A percentile compares a stretch with the other conserved stretches of the same genome.
Evolutionary conservation across 2,329 filamentous ascomycete genomes (phyloP).

Genomic region (Colletotrichum sp.): DNA sequence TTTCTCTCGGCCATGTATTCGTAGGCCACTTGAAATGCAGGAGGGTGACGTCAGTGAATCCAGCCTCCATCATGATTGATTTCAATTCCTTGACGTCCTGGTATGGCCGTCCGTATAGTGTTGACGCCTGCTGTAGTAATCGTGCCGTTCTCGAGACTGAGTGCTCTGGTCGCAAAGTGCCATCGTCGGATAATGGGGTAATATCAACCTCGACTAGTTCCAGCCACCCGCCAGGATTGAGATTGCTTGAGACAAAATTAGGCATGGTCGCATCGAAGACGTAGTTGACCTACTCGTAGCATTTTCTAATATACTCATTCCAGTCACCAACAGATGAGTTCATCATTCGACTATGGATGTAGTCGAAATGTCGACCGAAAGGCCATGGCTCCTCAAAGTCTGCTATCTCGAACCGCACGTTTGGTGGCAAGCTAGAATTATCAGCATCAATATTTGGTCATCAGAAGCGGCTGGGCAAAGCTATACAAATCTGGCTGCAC

Average conservation of each 20-base stretch:
- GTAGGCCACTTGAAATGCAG: slow-evolving; percentile 53
- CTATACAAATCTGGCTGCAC: slow-evolving; percentile 30
- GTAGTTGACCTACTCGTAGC: slow-evolving; percentile 35
- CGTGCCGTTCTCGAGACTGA: slow-evolving; percentile 32
- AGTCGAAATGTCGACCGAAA: slow-evolving; percentile 53
- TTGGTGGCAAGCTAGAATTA: slow-evolving; percentile 38
- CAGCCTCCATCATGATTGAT: slow-evolving; percentile 51
- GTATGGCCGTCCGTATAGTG: slow-evolving; percentile 31
- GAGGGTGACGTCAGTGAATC: slow-evolving; percentile 58
- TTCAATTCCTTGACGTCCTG: slow-evolving; percentile 32
- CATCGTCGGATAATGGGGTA: slow-evolving; percentile 45
- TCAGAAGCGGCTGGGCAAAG: not conserved
- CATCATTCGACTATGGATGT: slow-evolving; percentile 62
- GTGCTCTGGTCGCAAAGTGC: slow-evolving; percentile 29
- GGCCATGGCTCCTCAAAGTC: slow-evolving; percentile 33
- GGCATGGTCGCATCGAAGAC: not conserved
- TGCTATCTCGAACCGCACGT: slow-evolving; percentile 44
- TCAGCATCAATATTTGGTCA: not conserved
- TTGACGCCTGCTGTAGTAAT: slow-evolving; percentile 33
- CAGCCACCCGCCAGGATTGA: slow-evolving; percentile 35
- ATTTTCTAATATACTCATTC: slow-evolving; percentile 52
- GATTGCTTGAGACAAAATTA: not conserved
- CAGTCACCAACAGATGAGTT: slow-evolving; percentile 60
- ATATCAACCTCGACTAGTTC: slow-evolving; percentile 48
- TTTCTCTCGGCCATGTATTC: slow-evolving; percentile 56